These are phyloP conservation scores for Ceriops decandra DNA, from an alignment of 345 rosid species.

Conservation along the genomic window DNA sequence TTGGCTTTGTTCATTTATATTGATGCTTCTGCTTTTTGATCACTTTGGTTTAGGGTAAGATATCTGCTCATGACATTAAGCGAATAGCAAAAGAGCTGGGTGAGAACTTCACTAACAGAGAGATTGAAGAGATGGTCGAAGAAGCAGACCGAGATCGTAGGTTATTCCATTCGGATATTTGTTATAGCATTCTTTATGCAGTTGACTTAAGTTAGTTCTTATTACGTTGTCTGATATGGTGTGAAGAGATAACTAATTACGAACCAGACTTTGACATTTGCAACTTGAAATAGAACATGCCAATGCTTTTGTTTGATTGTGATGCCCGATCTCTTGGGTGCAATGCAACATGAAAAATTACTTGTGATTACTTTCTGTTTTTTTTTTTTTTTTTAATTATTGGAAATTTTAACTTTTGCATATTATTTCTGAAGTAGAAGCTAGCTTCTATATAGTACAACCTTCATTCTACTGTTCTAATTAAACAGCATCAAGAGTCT, in stretches of 20 bases:
- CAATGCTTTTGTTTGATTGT: too few species aligned
- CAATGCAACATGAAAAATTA: neutral
- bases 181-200: neutral
- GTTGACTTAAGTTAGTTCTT: neutral
- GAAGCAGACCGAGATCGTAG: slow-evolving; percentile 86
- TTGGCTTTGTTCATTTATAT: neutral
- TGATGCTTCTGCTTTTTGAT: neutral
- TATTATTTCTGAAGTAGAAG: neutral
- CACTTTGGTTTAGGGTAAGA: slow-evolving; percentile 54
- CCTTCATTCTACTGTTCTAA: neutral
- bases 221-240: neutral
- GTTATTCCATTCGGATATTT: slow-evolving; percentile 9
- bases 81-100: slow-evolving; percentile 70
- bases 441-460: neutral
- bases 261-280: too few species aligned
- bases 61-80: slow-evolving; percentile 60
- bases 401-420: neutral
- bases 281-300: too few species aligned
- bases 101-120: slow-evolving; percentile 61
- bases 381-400: too few species aligned
- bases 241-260: too few species aligned
- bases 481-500: neutral
- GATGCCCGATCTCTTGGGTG: neutral
- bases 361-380: neutral
- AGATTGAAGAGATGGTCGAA: slow-evolving; percentile 71